Evolutionary conservation across 345 rosid genomes (phyloP), one percentile per base, ranked within the genome.

Genomic region (Eucalyptus paniculata): DNA sequence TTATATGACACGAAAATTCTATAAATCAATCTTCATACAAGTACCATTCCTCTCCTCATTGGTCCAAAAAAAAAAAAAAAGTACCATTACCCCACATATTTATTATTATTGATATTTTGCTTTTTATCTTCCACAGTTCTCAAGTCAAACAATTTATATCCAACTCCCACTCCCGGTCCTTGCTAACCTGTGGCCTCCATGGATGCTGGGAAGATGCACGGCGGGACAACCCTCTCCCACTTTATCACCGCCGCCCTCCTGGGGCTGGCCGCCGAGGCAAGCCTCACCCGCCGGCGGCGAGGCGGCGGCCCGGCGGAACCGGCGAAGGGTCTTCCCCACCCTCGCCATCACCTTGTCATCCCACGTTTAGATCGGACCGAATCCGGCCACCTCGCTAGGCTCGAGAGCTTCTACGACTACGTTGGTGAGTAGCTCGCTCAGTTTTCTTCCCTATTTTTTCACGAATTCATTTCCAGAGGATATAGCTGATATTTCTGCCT

Each of bases 391-490:
- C 89, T 92, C 32, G 93, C 92, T 50, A 91, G 93, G 90, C 93
- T 96, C 26, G 99, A 97, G 91, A 95, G 92, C 91, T 97, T 97
- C 94, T 91, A 97, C 40, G 94, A 96, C 89, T 97, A 94, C 90
- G 96, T 97, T 88, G 99, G 98, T 96, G 93, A 87, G 8, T 30
- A 51, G 21, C 16, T 26, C 34, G 12, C 9, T 69, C n/a, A 67
- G 21, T 32, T 16, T 16, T n/a, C 80, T 44, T 44, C 45, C 45
- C 3, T 65, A 8, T 56, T 56, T 65, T n/a, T 16, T 15, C 40
- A 15, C 18, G 37, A 65, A 65, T 14, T 65, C 72, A 65, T 30
- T 30, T 65, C 72, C 72, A 65, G 34, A 14, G 37, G 6, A 54
- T 65, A 7, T 10, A 15, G 72, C 77, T 15, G 32, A 60, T 50